Evolutionary conservation across 148 eudicot genomes (phyloP).

Genomic region (Heliamphora exappendiculata): DNA sequence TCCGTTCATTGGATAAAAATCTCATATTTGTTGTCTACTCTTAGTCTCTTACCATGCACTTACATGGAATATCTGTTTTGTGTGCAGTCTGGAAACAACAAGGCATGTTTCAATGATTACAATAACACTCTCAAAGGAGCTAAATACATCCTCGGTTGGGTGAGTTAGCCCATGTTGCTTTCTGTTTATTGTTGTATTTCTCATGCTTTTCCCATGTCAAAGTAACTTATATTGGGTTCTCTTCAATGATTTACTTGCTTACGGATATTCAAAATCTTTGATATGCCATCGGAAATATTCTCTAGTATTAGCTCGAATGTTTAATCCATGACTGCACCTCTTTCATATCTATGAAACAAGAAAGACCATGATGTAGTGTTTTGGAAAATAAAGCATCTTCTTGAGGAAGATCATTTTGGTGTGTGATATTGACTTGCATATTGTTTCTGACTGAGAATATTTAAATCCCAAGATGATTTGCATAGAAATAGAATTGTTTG

Average conservation of each 20-base stretch:
- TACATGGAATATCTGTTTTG: no score
- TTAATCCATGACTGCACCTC: neutral
- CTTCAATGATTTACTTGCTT: neutral
- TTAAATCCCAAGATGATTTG: neutral
- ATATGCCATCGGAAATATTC: neutral
- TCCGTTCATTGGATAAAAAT: neutral
- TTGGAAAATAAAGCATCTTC: neutral
- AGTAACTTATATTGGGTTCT: neutral
- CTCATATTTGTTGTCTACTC: neutral
- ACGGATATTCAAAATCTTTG: neutral
- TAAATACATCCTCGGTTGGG: conserved; percentile 54
- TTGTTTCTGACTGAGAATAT: neutral
- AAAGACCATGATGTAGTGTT: neutral
- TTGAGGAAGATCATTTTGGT: neutral
- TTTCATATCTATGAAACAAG: neutral
- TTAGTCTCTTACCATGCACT: no score
- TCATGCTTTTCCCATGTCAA: neutral
- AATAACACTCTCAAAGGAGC: conserved; percentile 58
- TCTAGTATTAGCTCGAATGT: neutral
- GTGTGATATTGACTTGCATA: neutral
- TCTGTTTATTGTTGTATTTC: neutral
- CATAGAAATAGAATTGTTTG: neutral
- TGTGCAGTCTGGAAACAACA: conserved; percentile 59
- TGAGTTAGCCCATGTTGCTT: conserved; percentile 12
- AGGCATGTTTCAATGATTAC: conserved; percentile 71